A percentile compares a stretch with the other conserved stretches of the same genome.
These are phyloP conservation scores for Paradendryphiella salina DNA, from an alignment of 2,329 filamentous ascomycete genomes.

Conservation along the genomic window DNA sequence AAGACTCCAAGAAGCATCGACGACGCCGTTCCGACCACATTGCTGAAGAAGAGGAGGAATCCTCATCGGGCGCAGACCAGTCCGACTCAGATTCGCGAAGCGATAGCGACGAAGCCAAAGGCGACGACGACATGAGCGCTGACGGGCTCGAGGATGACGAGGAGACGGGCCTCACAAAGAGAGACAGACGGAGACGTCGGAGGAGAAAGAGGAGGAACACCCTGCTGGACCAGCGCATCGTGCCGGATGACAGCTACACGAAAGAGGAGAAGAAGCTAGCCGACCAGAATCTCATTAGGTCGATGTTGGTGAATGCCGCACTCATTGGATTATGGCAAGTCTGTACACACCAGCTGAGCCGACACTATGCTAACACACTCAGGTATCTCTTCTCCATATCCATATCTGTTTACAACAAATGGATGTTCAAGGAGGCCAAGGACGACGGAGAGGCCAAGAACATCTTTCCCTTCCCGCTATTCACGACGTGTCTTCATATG, in stretches of 20 bases:
- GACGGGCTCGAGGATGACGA: constrained; percentile 80
- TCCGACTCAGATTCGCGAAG: constrained; percentile 43
- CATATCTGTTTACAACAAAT: constrained; percentile 87
- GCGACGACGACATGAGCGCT: constrained; percentile 63
- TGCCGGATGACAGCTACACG: constrained; percentile 57
- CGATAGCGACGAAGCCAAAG: constrained; percentile 55
- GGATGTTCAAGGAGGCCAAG: constrained; percentile 81
- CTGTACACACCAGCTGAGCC: background rate
- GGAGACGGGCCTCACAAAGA: constrained; percentile 80
- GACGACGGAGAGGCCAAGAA: constrained; percentile 42
- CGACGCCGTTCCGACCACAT: constrained; percentile 40
- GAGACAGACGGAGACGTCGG: constrained; percentile 70
- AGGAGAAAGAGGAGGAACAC: constrained; percentile 70
- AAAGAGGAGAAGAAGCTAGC: constrained; percentile 74
- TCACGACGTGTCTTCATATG: constrained; percentile 96
- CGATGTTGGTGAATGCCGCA: constrained; percentile 71
- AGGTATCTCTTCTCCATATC: constrained; percentile 83
- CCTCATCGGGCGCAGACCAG: constrained; percentile 31
- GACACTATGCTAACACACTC: constrained; percentile 17
- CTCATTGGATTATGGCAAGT: constrained; percentile 80
- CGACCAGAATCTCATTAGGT: constrained; percentile 71
- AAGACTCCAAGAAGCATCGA: constrained; percentile 34
- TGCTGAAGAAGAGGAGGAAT: constrained; percentile 40
- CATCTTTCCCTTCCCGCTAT: constrained; percentile 92
- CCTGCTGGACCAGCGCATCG: constrained; percentile 71